Percentiles rank a stretch among this genome's conserved stretches.
These are phyloP conservation scores for Coemansia sp. DNA, from an alignment of 192 early-diverging fungal genomes.

Conservation along the genomic window DNA sequence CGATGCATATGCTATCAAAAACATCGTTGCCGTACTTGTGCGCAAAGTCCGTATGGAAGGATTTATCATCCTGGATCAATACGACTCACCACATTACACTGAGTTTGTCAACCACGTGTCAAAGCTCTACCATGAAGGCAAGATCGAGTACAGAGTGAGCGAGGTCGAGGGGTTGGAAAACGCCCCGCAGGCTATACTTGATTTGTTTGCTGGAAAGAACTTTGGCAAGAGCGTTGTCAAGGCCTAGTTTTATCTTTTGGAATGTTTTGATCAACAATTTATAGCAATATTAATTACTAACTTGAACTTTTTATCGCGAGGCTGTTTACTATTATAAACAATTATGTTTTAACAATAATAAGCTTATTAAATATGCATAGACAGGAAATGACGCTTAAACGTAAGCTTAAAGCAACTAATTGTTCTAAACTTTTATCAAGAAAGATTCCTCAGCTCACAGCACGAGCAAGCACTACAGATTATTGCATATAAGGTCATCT, in stretches of 20 bases:
- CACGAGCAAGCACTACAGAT: too few species aligned
- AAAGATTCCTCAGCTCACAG: too few species aligned
- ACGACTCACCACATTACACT: slow-evolving; percentile 30
- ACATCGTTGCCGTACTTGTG: slow-evolving; percentile 55
- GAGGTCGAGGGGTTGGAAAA: slow-evolving; percentile 68
- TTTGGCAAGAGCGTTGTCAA: slow-evolving; percentile 69
- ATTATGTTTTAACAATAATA: too few species aligned
- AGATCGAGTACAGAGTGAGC: slow-evolving; percentile 61
- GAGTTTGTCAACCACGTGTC: slow-evolving; percentile 63
- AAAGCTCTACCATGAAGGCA: slow-evolving; percentile 59
- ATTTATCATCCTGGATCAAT: slow-evolving; percentile 63
- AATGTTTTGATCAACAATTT: too few species aligned
- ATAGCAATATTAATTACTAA: too few species aligned
- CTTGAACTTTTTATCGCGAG: too few species aligned
- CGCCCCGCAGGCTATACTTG: slow-evolving; percentile 61
- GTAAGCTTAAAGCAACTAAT: too few species aligned
- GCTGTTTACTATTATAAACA: too few species aligned
- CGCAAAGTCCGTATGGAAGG: slow-evolving; percentile 63
- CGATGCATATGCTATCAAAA: slow-evolving; percentile 59
- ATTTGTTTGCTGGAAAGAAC: slow-evolving; percentile 64
- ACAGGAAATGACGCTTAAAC: too few species aligned
- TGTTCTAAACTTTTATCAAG: too few species aligned
- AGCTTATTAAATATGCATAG: too few species aligned
- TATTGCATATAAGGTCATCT: too few species aligned
- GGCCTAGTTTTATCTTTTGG: slow-evolving; percentile 11